Conservation (phyloP, 257 asterid species). For the Petunia axillaris region DNA sequence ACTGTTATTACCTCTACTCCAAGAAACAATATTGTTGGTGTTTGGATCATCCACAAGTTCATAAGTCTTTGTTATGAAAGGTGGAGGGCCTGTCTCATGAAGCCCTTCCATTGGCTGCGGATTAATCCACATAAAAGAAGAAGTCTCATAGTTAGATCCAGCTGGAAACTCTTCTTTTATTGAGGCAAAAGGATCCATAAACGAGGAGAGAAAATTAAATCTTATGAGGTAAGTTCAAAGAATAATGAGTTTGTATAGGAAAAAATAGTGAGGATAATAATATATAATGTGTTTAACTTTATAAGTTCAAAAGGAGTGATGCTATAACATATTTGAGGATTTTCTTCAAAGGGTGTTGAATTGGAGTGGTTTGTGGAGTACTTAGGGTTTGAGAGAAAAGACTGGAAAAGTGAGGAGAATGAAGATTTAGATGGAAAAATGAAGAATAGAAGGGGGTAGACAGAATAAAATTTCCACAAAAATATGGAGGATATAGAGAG, state of each 20-base stretch:
- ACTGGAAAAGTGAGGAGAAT: not conserved
- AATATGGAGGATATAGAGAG: not conserved
- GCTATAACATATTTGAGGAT: constrained; percentile 3
- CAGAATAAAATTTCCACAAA: not conserved
- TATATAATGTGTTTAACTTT: not conserved
- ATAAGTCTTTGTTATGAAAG: constrained; percentile 75
- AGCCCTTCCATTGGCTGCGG: constrained; percentile 67
- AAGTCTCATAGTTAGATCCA: constrained; percentile 29
- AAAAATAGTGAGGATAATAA: too few relatives aligned
- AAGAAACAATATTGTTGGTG: constrained; percentile 57
- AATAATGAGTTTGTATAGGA: not conserved
- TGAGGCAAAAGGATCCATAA: constrained; percentile 39
- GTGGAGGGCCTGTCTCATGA: constrained; percentile 58
- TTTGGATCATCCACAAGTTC: constrained; percentile 72
- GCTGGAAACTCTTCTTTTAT: constrained; percentile 37
- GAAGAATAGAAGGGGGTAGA: not conserved
- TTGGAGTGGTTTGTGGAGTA: not conserved
- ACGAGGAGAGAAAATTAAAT: not conserved
- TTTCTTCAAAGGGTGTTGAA: constrained; percentile 5
- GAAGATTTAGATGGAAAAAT: constrained; percentile 15
- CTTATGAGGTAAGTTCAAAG: not conserved
- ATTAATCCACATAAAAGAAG: constrained; percentile 12
- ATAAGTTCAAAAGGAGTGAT: not conserved
- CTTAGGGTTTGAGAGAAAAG: constrained; percentile 15
- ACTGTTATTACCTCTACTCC: constrained; percentile 79